phyloP scores from a whole-genome alignment of 2,329 filamentous ascomycete genomes.

The Sarocladium brachiariae region DNA sequence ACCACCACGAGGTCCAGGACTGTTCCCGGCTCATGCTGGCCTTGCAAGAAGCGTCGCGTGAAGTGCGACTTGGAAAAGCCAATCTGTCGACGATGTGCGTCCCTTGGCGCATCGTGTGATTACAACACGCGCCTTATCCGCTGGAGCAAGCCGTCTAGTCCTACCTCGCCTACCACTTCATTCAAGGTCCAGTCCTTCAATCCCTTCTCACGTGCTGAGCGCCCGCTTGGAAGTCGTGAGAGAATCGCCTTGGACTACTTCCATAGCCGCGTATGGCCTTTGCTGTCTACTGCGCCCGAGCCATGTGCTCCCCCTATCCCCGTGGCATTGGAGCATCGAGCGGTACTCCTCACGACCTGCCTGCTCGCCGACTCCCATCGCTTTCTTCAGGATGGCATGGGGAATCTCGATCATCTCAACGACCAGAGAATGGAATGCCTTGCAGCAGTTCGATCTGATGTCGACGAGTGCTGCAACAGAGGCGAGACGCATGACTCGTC shows the following conservation, averaged over 20 bases:
- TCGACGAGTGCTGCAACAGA: constrained; percentile 24
- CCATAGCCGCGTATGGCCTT: constrained; percentile 26
- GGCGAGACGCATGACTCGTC: constrained; percentile 16
- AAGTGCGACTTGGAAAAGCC: constrained; percentile 34
- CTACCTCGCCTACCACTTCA: constrained; percentile 22
- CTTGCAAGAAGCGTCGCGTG: constrained; percentile 36
- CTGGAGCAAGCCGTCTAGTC: constrained; percentile 33
- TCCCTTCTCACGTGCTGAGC: constrained; percentile 13
- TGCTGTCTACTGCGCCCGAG: constrained; percentile 21
- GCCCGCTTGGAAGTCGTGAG: constrained; percentile 20
- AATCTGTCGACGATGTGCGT: constrained; percentile 28
- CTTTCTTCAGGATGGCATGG: constrained; percentile 21
- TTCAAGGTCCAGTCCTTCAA: constrained; percentile 20
- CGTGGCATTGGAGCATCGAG: constrained; percentile 24
- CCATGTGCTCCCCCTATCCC: constrained; percentile 24
- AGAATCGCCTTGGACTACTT: constrained; percentile 26
- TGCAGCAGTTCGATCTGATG: constrained; percentile 25
- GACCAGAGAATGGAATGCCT: constrained; percentile 23
- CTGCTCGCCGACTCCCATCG: constrained; percentile 26
- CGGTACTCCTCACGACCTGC: constrained; percentile 25
- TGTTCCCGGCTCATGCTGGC: constrained; percentile 33
- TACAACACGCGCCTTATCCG: constrained; percentile 32
- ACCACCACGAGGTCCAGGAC: not conserved
- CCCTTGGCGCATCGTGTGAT: constrained; percentile 14
- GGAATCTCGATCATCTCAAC: constrained; percentile 18